A percentile compares a stretch with the other conserved stretches of the same genome.
These are phyloP conservation scores for Athelia sp. DNA, from an alignment of 1,284 basidiomycete species.

Conservation along the genomic window DNA sequence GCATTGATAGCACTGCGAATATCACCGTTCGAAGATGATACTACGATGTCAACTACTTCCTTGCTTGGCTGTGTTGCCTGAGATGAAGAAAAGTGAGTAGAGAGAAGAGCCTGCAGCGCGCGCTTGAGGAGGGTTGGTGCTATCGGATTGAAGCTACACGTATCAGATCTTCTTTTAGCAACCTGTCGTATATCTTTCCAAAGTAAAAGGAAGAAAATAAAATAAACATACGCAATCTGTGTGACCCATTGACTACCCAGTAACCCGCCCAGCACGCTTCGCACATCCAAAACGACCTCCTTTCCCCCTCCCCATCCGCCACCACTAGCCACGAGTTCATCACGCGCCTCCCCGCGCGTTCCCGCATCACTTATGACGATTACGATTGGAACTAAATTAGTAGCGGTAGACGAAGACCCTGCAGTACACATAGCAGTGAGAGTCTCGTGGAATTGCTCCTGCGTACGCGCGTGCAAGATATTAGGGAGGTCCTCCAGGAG, in stretches of 20 bases:
- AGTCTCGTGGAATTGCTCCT: slow-evolving; percentile 71
- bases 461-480: slow-evolving; percentile 71
- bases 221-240: slow-evolving; percentile 59
- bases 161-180: not conserved
- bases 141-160: slow-evolving; percentile 81
- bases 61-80: slow-evolving; percentile 40
- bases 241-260: slow-evolving; percentile 62
- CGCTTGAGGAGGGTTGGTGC: slow-evolving; percentile 82
- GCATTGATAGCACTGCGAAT: slow-evolving; percentile 91
- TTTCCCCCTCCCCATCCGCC: slow-evolving; percentile 34
- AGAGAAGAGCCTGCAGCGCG: slow-evolving; percentile 68
- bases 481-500: slow-evolving; percentile 94
- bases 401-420: slow-evolving; percentile 22
- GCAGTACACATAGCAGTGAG: slow-evolving; percentile 57
- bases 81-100: slow-evolving; percentile 34
- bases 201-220: not conserved
- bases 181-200: too few relatives aligned
- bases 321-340: slow-evolving; percentile 39
- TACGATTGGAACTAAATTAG: slow-evolving; percentile 62
- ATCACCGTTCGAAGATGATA: slow-evolving; percentile 83
- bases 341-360: slow-evolving; percentile 62
- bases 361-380: slow-evolving; percentile 85
- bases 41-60: slow-evolving; percentile 69
- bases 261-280: slow-evolving; percentile 60
- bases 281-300: slow-evolving; percentile 59